Base-by-base conservation (phyloP, 441 rosid genomes). In the Brassica balearica region DNA sequence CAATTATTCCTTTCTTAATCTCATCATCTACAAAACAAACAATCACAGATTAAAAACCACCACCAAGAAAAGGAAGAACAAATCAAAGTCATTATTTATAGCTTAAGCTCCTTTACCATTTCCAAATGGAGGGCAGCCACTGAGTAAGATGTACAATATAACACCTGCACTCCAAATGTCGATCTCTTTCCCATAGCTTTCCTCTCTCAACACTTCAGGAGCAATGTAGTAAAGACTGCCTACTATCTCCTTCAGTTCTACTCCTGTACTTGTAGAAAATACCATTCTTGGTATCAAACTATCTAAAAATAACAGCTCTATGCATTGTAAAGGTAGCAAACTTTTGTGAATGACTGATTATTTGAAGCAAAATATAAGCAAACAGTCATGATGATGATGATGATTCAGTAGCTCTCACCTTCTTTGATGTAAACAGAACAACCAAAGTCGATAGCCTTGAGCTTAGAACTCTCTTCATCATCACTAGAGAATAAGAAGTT, bases 121-220 rank as follows among this genome's bases (percentile, higher is more conserved):
- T 88, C 84, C 86, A 87, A 94, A 92, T n/a, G 98, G 97, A 68
- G 94, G 95, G 85, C 92, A 41, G 83, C 98, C 98, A 32, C 98
- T 87, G 32, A 95, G 95, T 51, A 95, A 88, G 81, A 95, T 90
- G 1, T 95, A 95, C 63, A 92, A 80, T 38, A 95, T 93, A 67
- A 93, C 91, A 43, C 98, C 95, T 23, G 97, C 98, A 82, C 98
- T 93, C 98, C 99, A 95, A 65, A 93, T 69, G 76, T 95, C 99
- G 3, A 92, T 90, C 79, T 95, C 99, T 86, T 90, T 92, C 43
- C 98, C 99, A 9, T 93, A 95, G 46, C 88, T 88, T 69, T 86
- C 73, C 64, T 95, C 88, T n/a, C 71, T 81, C 69, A 95, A 74
- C 19, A 95, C 96, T 84, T 91, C 96, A 61, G 98, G 98, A 73